These are phyloP conservation scores for Helianthus annuus DNA, from an alignment of 129 eudicot genomes.

Conservation along the genomic window HanXRQr2.0-SUNRISE NC_035449.2:8613401-8613900, in stretches of 20 bases:
- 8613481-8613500: no score
- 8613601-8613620: background rate
- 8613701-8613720: background rate
- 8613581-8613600: background rate
- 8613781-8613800: constrained; percentile 17
- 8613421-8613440: no score
- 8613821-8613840: constrained; percentile 10
- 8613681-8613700: background rate
- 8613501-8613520: no score
- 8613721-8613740: background rate
- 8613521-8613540: no score
- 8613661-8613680: no score
- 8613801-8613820: background rate
- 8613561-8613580: background rate
- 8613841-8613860: background rate
- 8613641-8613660: no score
- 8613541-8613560: no score
- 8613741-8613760: constrained; percentile 19
- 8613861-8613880: background rate
- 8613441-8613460: no score
- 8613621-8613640: no score
- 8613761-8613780: constrained; percentile 27
- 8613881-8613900: background rate
- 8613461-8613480: no score
- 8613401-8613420: no score